phyloP scores from a whole-genome alignment of 306 rosid genomes.

The Vigna reflexopilosa region DNA sequence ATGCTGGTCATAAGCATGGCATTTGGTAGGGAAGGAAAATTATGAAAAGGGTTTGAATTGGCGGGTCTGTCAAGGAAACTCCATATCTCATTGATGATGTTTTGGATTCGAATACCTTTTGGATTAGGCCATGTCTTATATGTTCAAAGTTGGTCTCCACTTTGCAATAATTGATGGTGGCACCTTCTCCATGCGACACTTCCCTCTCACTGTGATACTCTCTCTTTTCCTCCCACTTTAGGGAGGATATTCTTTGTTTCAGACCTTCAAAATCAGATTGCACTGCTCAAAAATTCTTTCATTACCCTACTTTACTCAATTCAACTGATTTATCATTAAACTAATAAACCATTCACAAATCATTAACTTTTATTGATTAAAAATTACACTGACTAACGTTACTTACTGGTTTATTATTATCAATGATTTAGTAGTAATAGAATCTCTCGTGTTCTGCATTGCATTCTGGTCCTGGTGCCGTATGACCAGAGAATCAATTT shows the following conservation, averaged over 20 bases:
- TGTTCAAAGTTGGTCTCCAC: conserved; percentile 11
- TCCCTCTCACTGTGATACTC: background rate
- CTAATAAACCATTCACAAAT: background rate
- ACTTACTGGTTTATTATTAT: background rate
- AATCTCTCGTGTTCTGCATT: conserved; percentile 12
- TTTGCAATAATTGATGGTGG: conserved; percentile 12
- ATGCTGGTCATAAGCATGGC: conserved; percentile 5
- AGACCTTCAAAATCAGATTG: background rate
- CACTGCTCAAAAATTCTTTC: background rate
- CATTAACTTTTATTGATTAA: background rate
- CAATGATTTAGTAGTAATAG: background rate
- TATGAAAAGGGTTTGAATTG: conserved; percentile 7
- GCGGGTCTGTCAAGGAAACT: conserved; percentile 20
- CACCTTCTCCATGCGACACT: background rate
- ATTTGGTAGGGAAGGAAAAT: conserved; percentile 15
- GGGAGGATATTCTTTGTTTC: conserved; percentile 1
- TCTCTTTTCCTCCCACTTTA: conserved; percentile 17
- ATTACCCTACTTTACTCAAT: background rate
- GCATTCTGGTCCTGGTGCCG: background rate
- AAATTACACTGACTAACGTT: background rate
- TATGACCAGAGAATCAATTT: conserved; percentile 1
- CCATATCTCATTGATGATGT: conserved; percentile 5
- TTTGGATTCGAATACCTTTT: conserved; percentile 20
- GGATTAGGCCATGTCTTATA: background rate
- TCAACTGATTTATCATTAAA: background rate